These are phyloP conservation scores for Stereocaulon alpinum DNA, from an alignment of 495 filamentous ascomycete genomes.

Conservation along the genomic window DNA sequence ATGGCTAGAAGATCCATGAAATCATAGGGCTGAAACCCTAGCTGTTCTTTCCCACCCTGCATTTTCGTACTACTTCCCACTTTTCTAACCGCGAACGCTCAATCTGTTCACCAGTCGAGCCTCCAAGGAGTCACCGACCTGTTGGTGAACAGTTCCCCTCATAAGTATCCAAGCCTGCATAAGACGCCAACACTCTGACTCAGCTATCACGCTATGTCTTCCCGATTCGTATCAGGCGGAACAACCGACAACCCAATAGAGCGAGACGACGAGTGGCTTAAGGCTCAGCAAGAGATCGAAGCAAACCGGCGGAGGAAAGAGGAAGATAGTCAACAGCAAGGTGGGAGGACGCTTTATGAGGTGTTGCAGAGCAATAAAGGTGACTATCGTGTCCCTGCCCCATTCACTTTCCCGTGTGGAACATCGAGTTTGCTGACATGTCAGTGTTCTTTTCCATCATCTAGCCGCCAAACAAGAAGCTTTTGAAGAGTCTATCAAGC, in stretches of 20 bases:
- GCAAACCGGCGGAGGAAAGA: constrained; percentile 51
- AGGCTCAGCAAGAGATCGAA: constrained; percentile 69
- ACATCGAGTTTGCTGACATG: constrained; percentile 37
- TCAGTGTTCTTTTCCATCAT: constrained; percentile 31
- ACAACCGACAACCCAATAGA: constrained; percentile 54
- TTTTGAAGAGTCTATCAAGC: constrained; percentile 77
- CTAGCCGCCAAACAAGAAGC: constrained; percentile 89
- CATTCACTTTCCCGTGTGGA: too few species aligned
- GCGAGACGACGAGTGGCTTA: constrained; percentile 62
- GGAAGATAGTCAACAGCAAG: constrained; percentile 43
- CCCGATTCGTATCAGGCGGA: constrained; percentile 84
- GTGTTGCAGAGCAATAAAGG: constrained; percentile 91
- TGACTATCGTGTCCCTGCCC: constrained; percentile 32
- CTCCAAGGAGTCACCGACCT: too few species aligned
- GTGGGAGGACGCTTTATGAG: constrained; percentile 71
- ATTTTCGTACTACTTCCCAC: neutral
- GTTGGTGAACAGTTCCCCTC: neutral
- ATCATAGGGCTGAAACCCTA: neutral
- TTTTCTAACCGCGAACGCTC: too few species aligned
- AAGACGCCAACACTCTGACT: neutral
- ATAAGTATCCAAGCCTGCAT: neutral
- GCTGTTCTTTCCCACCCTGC: neutral
- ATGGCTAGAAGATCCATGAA: too few species aligned
- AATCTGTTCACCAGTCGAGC: too few species aligned
- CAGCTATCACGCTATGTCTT: constrained; percentile 47